Conservation (phyloP, 352 stramenopile genomes). For the Pythium angustatum region DNA sequence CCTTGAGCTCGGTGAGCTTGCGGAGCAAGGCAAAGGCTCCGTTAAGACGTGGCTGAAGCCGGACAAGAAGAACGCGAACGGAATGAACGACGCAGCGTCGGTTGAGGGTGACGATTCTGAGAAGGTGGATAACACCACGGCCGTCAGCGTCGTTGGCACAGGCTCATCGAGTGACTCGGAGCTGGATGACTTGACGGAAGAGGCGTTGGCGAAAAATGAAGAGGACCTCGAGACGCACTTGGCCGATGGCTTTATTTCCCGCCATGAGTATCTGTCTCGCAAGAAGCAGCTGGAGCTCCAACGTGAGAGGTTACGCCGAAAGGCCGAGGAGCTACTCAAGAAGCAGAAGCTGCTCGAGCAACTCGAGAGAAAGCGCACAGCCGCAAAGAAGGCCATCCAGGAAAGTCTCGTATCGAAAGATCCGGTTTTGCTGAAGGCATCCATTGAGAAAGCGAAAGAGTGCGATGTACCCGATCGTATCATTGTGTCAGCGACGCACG, state of each 20-base stretch:
- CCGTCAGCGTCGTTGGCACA: constrained; percentile 7
- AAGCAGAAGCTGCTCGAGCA: constrained; percentile 72
- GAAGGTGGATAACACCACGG: constrained; percentile 32
- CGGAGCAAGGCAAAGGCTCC: constrained; percentile 54
- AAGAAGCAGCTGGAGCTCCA: constrained; percentile 75
- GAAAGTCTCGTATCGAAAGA: constrained; percentile 69
- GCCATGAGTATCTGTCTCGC: constrained; percentile 77
- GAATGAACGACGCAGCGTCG: constrained; percentile 13
- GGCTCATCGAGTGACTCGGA: constrained; percentile 64
- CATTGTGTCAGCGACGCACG: constrained; percentile 70
- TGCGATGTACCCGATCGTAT: constrained; percentile 60
- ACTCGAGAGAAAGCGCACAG: constrained; percentile 52
- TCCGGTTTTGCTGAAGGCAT: constrained; percentile 40
- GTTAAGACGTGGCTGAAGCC: constrained; percentile 62
- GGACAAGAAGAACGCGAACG: constrained; percentile 50
- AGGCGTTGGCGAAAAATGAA: constrained; percentile 66
- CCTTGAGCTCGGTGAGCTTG: constrained; percentile 51
- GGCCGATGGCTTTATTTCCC: constrained; percentile 63
- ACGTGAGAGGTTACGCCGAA: constrained; percentile 57
- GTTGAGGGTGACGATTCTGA: constrained; percentile 42
- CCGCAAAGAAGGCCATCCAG: constrained; percentile 70
- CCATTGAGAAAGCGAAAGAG: constrained; percentile 78
- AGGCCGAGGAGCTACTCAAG: constrained; percentile 56
- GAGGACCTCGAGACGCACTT: constrained; percentile 73
- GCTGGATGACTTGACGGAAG: constrained; percentile 64